Percentiles rank a stretch among this genome's conserved stretches.
phyloP scores from a whole-genome alignment of 306 rosid genomes.

The Luffa acutangula region DNA sequence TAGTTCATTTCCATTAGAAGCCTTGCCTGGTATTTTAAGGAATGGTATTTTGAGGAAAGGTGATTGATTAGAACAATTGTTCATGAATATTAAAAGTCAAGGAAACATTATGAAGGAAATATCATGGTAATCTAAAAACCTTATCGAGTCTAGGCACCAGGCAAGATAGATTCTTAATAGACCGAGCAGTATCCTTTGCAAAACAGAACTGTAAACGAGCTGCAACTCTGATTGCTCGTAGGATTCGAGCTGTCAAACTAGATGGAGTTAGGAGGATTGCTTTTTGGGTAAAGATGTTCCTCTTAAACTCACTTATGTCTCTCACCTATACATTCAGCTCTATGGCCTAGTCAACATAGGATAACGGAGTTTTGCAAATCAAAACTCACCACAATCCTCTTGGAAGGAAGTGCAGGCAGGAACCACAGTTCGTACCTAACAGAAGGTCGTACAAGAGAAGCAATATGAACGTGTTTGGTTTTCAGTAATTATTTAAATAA shows the following conservation, averaged over 20 bases:
- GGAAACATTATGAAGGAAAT: slow-evolving; percentile 12
- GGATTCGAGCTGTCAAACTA: slow-evolving; percentile 67
- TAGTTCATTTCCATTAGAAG: slow-evolving; percentile 79
- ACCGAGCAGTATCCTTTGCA: slow-evolving; percentile 66
- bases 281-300: neutral
- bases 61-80: slow-evolving; percentile 11
- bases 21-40: slow-evolving; percentile 48
- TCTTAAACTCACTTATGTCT: neutral
- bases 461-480: neutral
- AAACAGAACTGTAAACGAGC: slow-evolving; percentile 76
- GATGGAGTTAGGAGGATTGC: slow-evolving; percentile 4
- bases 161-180: slow-evolving; percentile 34
- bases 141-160: slow-evolving; percentile 60
- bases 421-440: slow-evolving; percentile 62
- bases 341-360: neutral
- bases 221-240: slow-evolving; percentile 78
- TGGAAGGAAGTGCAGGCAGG: slow-evolving; percentile 69
- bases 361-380: slow-evolving; percentile 11
- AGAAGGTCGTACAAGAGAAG: slow-evolving; percentile 26
- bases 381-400: slow-evolving; percentile 70
- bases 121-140: slow-evolving; percentile 32
- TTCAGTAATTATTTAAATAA: neutral
- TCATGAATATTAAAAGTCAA: neutral
- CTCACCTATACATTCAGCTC: neutral
- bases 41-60: slow-evolving; percentile 19